Percentiles rank a stretch among this genome's conserved stretches.
These are phyloP conservation scores for Phallus indusiatus DNA, from an alignment of 768 basidiomycete genomes.

Conservation along the genomic window DNA sequence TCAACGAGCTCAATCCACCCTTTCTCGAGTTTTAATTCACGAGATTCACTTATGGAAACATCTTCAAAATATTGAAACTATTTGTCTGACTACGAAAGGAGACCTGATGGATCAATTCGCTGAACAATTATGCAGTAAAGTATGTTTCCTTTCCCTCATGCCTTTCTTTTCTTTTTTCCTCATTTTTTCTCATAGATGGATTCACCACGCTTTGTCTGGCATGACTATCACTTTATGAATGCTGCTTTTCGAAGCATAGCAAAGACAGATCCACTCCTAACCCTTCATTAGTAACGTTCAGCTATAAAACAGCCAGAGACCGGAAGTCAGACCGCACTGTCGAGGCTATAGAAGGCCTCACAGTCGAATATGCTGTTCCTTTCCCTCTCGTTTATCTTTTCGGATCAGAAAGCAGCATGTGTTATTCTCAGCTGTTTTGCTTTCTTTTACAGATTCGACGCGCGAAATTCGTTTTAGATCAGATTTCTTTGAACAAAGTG, in stretches of 20 bases:
- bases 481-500: constrained; percentile 39
- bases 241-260: constrained; percentile 59
- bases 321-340: constrained; percentile 43
- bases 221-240: constrained; percentile 78
- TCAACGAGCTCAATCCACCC: constrained; percentile 35
- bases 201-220: constrained; percentile 51
- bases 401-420: constrained; percentile 41
- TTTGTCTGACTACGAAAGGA: constrained; percentile 71
- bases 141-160: constrained; percentile 19
- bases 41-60: constrained; percentile 51
- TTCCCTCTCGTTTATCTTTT: constrained; percentile 79
- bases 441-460: constrained; percentile 66
- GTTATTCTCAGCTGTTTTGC: constrained; percentile 59
- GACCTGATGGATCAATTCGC: constrained; percentile 68
- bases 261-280: constrained; percentile 45
- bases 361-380: constrained; percentile 71
- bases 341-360: constrained; percentile 53
- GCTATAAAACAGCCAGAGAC: constrained; percentile 47
- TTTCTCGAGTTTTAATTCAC: constrained; percentile 51
- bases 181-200: constrained; percentile 50
- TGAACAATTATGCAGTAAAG: constrained; percentile 68
- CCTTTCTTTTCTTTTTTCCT: background rate
- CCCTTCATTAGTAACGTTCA: constrained; percentile 59
- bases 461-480: constrained; percentile 61
- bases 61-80: constrained; percentile 51